phyloP scores from a whole-genome alignment of 2,329 filamentous ascomycete genomes.

The Parascedosporium putredinis region DNA sequence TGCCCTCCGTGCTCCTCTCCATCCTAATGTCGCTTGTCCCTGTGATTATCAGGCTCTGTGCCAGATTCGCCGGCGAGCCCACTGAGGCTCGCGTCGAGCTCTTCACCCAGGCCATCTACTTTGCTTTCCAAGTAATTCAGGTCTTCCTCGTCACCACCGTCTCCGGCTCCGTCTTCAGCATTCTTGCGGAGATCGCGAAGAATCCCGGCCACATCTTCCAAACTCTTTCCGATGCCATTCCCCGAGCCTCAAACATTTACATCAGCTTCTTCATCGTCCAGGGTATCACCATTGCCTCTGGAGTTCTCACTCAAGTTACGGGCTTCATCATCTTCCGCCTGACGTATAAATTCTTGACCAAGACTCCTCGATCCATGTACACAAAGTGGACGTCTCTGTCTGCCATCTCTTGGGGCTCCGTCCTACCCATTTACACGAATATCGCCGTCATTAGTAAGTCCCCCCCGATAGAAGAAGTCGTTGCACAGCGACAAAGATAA shows the following conservation, averaged over 20 bases:
- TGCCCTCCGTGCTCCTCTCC: slow-evolving; percentile 70
- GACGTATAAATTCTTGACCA: slow-evolving; percentile 61
- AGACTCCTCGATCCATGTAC: slow-evolving; percentile 71
- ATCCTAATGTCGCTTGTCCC: slow-evolving; percentile 82
- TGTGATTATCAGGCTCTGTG: slow-evolving; percentile 60
- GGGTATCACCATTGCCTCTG: slow-evolving; percentile 65
- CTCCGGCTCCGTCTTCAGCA: slow-evolving; percentile 66
- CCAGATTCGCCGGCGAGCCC: slow-evolving; percentile 70
- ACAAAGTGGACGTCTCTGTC: slow-evolving; percentile 59
- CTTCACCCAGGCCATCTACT: slow-evolving; percentile 85
- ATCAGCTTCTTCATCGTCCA: slow-evolving; percentile 83
- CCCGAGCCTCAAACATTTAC: slow-evolving; percentile 85
- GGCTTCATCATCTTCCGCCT: slow-evolving; percentile 57
- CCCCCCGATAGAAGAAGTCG: no score
- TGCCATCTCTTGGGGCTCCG: slow-evolving; percentile 65
- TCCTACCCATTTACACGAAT: slow-evolving; percentile 66
- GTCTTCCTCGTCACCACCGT: slow-evolving; percentile 84
- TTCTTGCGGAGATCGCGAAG: slow-evolving; percentile 50
- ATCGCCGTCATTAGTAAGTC: slow-evolving; percentile 56
- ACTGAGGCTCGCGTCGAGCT: slow-evolving; percentile 73
- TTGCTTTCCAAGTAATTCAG: slow-evolving; percentile 81
- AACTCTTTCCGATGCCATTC: slow-evolving; percentile 64
- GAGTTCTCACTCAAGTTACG: slow-evolving; percentile 57
- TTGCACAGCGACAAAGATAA: no score
- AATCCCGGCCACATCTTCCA: slow-evolving; percentile 51